Evolutionary conservation across 495 filamentous ascomycete genomes (phyloP).

Genomic region (Trichocladium antarcticum): DNA sequence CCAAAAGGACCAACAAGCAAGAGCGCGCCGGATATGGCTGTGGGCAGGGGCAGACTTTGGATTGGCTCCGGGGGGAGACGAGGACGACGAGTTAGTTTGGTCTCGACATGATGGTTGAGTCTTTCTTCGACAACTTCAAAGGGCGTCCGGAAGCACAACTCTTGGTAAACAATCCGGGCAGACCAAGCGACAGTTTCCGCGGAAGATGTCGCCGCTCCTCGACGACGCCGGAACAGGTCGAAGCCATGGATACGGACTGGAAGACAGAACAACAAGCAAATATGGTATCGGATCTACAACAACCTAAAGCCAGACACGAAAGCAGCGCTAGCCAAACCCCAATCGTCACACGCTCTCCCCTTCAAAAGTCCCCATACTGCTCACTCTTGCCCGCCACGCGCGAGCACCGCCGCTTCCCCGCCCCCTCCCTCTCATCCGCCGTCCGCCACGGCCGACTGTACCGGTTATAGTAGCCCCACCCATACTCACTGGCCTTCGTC

Average conservation of each 20-base stretch:
- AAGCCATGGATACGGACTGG: too few species aligned
- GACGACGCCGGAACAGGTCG: conserved; percentile 27
- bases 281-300: background rate
- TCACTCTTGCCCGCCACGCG: conserved; percentile 5
- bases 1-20: conserved; percentile 5
- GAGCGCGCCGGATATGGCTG: background rate
- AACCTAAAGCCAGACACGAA: background rate
- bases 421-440: conserved; percentile 12
- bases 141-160: conserved; percentile 21
- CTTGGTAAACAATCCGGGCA: too few species aligned
- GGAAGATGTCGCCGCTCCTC: conserved; percentile 19
- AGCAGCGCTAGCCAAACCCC: background rate
- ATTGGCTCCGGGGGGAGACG: conserved; percentile 6
- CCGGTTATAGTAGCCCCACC: conserved; percentile 15
- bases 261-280: background rate
- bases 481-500: conserved; percentile 7
- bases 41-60: conserved; percentile 4
- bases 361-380: conserved; percentile 13
- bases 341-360: background rate
- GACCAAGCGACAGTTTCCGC: too few species aligned
- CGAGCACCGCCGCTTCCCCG: conserved; percentile 7
- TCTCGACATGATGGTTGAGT: conserved; percentile 26
- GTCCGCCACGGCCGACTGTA: conserved; percentile 14
- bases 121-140: conserved; percentile 29
- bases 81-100: conserved; percentile 25